phyloP scores from a whole-genome alignment of 768 basidiomycete genomes.

The Tephrocybe sp. region DNA sequence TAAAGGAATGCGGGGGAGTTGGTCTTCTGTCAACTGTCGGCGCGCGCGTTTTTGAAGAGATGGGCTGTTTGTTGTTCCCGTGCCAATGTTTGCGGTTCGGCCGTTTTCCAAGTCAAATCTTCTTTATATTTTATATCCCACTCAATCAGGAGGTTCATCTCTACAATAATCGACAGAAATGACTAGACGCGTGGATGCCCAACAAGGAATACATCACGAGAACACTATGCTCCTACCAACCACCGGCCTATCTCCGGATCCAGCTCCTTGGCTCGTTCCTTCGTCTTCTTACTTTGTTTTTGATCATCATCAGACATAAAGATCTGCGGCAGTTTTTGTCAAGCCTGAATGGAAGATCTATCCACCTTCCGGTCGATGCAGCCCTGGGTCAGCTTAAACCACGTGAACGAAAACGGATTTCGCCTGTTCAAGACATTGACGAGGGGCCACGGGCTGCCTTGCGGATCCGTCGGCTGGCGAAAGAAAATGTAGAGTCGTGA shows the following conservation, averaged over 20 bases:
- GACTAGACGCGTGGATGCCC: slow-evolving; percentile 22
- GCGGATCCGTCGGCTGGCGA: slow-evolving; percentile 1
- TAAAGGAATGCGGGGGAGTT: slow-evolving; percentile 30
- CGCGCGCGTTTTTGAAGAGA: slow-evolving; percentile 33
- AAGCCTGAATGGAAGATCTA: slow-evolving; percentile 25
- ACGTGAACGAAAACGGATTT: slow-evolving; percentile 23
- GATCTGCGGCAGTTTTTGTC: slow-evolving; percentile 34
- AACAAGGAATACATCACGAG: slow-evolving; percentile 41
- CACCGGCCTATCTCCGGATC: slow-evolving; percentile 46
- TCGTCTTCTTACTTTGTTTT: slow-evolving; percentile 26
- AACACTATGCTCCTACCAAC: slow-evolving; percentile 31
- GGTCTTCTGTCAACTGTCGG: slow-evolving; percentile 22
- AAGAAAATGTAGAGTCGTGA: slow-evolving; percentile 6
- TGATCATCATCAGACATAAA: slow-evolving; percentile 36
- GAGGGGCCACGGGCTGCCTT: slow-evolving; percentile 1
- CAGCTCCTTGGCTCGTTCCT: slow-evolving; percentile 33
- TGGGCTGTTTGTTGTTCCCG: slow-evolving; percentile 42
- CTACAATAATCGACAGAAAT: slow-evolving; percentile 26
- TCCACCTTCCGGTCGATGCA: slow-evolving; percentile 3
- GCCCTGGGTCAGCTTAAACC: slow-evolving; percentile 25
- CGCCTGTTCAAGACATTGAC: slow-evolving; percentile 12
- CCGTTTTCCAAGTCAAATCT: slow-evolving; percentile 36
- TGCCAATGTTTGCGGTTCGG: slow-evolving; percentile 40
- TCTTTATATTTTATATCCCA: slow-evolving; percentile 40
- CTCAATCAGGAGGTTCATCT: slow-evolving; percentile 33